Evolutionary conservation across 148 eudicot genomes (phyloP).

Genomic region (Rhododendron williamsianum): DNA sequence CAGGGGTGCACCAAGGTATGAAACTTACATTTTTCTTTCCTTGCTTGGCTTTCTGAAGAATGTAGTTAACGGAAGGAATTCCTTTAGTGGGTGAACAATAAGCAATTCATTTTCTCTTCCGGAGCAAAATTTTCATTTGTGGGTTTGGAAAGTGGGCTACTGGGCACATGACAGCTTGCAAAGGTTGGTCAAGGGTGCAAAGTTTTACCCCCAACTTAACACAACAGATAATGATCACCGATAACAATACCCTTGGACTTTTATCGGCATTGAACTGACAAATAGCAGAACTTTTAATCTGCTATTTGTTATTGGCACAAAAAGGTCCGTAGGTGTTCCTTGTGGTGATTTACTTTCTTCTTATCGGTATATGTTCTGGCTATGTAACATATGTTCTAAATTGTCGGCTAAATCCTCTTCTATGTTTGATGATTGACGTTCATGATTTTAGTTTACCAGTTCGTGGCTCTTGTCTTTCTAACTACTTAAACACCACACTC

Average conservation of each 20-base stretch:
- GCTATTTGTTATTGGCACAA: neutral
- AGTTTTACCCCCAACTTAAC: neutral
- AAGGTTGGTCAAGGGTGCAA: neutral
- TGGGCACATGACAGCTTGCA: neutral
- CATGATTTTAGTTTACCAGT: neutral
- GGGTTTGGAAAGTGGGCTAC: neutral
- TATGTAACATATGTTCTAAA: neutral
- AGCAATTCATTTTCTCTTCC: neutral
- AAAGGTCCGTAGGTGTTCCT: neutral
- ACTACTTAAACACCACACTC: neutral
- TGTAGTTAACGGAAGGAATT: neutral
- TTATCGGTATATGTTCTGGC: neutral
- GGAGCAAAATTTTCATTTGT: neutral
- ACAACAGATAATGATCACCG: neutral
- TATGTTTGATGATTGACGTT: neutral
- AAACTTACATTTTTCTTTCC: neutral
- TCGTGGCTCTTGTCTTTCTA: neutral
- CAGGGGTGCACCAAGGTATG: slow-evolving; percentile 18
- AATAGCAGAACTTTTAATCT: neutral
- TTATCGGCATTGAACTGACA: neutral
- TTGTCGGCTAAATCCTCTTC: neutral
- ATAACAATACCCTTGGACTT: neutral
- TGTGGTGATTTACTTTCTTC: neutral
- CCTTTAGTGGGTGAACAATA: neutral
- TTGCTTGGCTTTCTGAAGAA: neutral